phyloP scores from a whole-genome alignment of 2,329 filamentous ascomycete species.

The Pseudogymnoascus sp. region DNA sequence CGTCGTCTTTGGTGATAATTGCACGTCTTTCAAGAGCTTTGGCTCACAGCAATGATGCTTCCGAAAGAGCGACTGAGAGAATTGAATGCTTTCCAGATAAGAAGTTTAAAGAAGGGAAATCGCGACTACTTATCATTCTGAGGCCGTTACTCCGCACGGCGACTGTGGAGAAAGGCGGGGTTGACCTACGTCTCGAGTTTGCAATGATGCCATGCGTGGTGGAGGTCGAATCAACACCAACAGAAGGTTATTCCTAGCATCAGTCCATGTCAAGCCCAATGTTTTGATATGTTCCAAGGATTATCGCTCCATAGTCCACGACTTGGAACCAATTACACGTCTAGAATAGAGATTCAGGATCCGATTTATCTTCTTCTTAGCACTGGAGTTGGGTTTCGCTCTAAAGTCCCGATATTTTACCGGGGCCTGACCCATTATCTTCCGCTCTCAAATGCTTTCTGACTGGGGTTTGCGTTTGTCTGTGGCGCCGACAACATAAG shows the following conservation, averaged over 20 bases:
- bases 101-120: not conserved
- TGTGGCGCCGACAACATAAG: not conserved
- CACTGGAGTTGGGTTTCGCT: not conserved
- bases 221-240: not conserved
- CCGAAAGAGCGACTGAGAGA: not conserved
- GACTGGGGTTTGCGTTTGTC: not conserved
- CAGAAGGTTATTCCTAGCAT: not conserved
- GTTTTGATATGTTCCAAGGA: not conserved
- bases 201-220: not conserved
- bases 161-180: not conserved
- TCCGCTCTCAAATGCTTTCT: not conserved
- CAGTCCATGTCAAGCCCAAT: not conserved
- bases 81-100: not conserved
- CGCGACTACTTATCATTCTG: not conserved
- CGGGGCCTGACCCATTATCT: not conserved
- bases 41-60: not conserved
- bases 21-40: not conserved
- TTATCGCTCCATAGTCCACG: not conserved
- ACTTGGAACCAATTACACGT: not conserved
- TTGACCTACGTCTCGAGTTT: not conserved
- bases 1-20: not conserved
- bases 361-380: not conserved
- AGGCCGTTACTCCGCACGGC: not conserved
- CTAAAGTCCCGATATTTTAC: not conserved
- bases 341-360: not conserved